Percentiles rank a stretch among this genome's conserved stretches.
These are phyloP conservation scores for Monilinia aucupariae DNA, from an alignment of 2,329 filamentous ascomycete species.

Conservation along the genomic window DNA sequence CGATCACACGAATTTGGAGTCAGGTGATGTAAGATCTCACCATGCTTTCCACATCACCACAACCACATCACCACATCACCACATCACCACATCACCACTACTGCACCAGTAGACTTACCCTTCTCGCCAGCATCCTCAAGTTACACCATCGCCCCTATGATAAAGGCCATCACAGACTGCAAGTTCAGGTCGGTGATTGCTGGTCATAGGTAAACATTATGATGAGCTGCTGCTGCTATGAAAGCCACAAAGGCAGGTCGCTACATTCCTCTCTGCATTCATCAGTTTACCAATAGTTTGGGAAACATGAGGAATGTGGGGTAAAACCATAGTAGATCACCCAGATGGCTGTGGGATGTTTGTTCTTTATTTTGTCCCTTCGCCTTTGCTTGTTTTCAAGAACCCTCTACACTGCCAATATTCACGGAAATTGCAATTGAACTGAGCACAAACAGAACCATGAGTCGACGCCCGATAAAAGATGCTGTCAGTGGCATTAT, in stretches of 20 bases:
- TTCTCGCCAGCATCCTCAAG: background rate
- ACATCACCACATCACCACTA: too few species aligned
- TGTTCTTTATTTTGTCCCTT: background rate
- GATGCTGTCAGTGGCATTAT: background rate
- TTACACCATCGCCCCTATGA: too few species aligned
- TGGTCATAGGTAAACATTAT: too few species aligned
- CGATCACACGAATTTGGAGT: too few species aligned
- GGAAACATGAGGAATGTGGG: constrained; percentile 7
- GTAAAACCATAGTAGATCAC: background rate
- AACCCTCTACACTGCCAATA: too few species aligned
- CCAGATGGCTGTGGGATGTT: background rate
- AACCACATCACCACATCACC: too few species aligned
- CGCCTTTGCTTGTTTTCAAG: background rate
- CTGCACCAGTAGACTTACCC: too few species aligned
- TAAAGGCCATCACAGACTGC: background rate
- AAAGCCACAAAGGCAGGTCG: background rate
- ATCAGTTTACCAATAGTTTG: background rate
- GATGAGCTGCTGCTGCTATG: background rate
- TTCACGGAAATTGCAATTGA: background rate
- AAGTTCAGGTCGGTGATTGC: too few species aligned
- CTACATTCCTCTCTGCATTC: background rate
- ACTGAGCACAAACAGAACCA: background rate
- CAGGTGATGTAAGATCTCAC: too few species aligned
- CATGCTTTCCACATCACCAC: too few species aligned
- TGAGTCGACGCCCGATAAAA: background rate